Evolutionary conservation across 768 basidiomycete genomes (phyloP).

Genomic region (Lentinula sp.): DNA sequence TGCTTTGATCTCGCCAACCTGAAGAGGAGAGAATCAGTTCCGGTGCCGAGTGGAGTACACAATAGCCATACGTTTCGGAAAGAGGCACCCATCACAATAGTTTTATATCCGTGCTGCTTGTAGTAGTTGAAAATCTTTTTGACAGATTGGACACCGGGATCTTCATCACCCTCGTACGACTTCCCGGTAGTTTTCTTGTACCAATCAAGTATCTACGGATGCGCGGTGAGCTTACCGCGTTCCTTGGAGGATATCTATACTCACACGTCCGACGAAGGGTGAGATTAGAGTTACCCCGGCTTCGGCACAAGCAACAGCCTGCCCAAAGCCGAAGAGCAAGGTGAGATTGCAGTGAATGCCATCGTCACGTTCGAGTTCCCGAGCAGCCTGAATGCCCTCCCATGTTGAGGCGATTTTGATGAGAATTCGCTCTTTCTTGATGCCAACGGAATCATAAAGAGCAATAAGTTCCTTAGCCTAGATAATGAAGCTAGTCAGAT

Average conservation of each 20-base stretch:
- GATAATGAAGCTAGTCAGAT: neutral
- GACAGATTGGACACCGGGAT: conserved; percentile 95
- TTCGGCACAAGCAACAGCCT: conserved; percentile 98
- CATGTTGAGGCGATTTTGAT: conserved; percentile 99
- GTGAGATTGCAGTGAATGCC: conserved; percentile 99
- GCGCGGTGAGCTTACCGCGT: conserved; percentile 11
- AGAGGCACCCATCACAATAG: conserved; percentile 99
- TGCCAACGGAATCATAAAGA: conserved; percentile 90
- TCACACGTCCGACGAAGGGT: conserved; percentile 95
- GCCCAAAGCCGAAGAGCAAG: conserved; percentile 95
- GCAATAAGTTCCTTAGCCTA: conserved; percentile 84
- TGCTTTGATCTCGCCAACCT: conserved; percentile 89
- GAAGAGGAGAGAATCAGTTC: conserved; percentile 1
- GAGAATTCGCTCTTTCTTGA: conserved; percentile 89
- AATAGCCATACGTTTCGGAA: conserved; percentile 84
- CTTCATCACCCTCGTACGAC: conserved; percentile 83
- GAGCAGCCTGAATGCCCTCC: conserved; percentile 99
- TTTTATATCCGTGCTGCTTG: conserved; percentile 97
- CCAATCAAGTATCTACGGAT: conserved; percentile 90
- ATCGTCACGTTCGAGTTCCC: conserved; percentile 88
- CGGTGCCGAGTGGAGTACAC: neutral
- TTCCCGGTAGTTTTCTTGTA: conserved; percentile 91
- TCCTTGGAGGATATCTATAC: conserved; percentile 21
- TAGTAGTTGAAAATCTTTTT: conserved; percentile 99
- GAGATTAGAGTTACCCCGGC: conserved; percentile 98